A percentile compares a stretch with the other conserved stretches of the same genome.
These are phyloP conservation scores for Neckera pumila DNA, from an alignment of 225 moss, liverwort and hornwort species.

Conservation along the genomic window DNA sequence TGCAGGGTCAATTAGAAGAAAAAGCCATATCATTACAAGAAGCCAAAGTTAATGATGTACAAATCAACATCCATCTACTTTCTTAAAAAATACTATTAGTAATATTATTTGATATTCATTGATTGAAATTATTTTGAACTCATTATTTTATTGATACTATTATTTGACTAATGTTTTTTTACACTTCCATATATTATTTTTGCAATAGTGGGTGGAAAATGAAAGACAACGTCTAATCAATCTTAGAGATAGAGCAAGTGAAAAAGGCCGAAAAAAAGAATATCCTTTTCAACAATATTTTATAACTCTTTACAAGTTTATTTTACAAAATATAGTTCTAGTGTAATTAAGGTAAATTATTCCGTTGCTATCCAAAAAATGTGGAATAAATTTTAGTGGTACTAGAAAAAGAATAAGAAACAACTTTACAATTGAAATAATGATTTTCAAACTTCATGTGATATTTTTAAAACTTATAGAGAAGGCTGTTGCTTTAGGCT, in stretches of 20 bases:
- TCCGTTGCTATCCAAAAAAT: not conserved
- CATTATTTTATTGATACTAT: not conserved
- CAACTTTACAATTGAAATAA: not conserved
- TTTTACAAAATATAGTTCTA: not conserved
- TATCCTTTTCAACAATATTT: conserved; percentile 35
- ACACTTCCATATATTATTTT: not conserved
- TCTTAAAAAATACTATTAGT: not conserved
- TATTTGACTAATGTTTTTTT: too few species aligned
- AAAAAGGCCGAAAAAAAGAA: conserved; percentile 92
- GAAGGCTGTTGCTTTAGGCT: rapidly evolving
- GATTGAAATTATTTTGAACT: not conserved
- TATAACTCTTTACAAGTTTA: too few species aligned
- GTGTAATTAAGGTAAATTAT: not conserved
- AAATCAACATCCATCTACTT: not conserved
- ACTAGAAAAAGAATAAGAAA: not conserved
- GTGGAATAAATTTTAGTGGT: not conserved
- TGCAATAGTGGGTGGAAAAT: conserved; percentile 70
- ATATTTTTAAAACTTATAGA: not conserved
- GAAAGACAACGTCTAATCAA: conserved; percentile 76
- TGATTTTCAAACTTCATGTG: not conserved
- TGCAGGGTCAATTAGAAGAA: conserved; percentile 74
- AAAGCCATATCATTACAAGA: conserved; percentile 77
- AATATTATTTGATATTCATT: not conserved
- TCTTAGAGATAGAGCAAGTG: conserved; percentile 86
- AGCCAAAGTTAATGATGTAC: conserved; percentile 87